Evolutionary conservation across 768 basidiomycete genomes (phyloP).

Genomic region (Chalciporus sphaerocephalus): DNA sequence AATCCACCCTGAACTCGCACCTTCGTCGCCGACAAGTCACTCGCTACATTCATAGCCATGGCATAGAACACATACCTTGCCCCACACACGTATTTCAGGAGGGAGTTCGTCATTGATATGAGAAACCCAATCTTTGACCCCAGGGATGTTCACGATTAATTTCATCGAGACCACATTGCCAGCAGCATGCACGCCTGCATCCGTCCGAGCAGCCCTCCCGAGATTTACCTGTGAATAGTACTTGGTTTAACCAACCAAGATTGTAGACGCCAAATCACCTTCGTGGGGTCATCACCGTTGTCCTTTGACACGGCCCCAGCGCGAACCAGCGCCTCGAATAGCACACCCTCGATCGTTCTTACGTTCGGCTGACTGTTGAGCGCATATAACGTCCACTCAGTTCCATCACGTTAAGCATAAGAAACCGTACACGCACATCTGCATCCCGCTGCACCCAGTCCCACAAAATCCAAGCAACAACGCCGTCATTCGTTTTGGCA

Average conservation of each 20-base stretch:
- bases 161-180: conserved; percentile 92
- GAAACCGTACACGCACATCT: conserved; percentile 62
- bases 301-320: conserved; percentile 93
- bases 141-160: conserved; percentile 76
- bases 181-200: conserved; percentile 96
- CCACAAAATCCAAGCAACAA: conserved; percentile 90
- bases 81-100: conserved; percentile 90
- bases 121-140: conserved; percentile 60
- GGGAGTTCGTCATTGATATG: conserved; percentile 87
- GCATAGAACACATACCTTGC: conserved; percentile 50
- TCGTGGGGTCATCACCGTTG: conserved; percentile 86
- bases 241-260: background rate
- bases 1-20: conserved; percentile 76
- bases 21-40: conserved; percentile 31
- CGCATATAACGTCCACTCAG: background rate
- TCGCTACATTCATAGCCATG: background rate
- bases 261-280: conserved; percentile 44
- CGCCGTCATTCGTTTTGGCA: conserved; percentile 83
- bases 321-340: conserved; percentile 85
- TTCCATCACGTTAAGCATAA: background rate
- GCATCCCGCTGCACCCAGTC: conserved; percentile 90
- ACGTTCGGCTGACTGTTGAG: conserved; percentile 61
- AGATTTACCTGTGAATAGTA: conserved; percentile 61
- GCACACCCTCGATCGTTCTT: conserved; percentile 82
- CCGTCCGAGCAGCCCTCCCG: conserved; percentile 88